phyloP scores from a whole-genome alignment of 2,329 filamentous ascomycete genomes.

The Aspergillus amoenus region DNA sequence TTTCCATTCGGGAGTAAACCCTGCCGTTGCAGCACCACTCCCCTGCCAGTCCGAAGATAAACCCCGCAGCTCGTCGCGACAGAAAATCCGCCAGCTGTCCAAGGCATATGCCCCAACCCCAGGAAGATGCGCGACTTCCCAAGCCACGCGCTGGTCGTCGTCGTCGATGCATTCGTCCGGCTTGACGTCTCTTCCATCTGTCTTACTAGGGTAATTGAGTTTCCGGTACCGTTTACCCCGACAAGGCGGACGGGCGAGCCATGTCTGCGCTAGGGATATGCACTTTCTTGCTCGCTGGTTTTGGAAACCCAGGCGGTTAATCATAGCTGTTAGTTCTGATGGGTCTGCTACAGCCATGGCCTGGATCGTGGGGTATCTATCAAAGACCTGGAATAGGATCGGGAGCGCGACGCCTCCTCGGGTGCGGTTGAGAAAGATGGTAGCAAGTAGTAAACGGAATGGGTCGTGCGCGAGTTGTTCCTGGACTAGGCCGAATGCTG shows the following conservation, averaged over 20 bases:
- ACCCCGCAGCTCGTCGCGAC: slow-evolving; percentile 72
- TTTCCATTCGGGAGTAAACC: slow-evolving; percentile 88
- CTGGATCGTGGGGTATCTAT: slow-evolving; percentile 65
- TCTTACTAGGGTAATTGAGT: slow-evolving; percentile 54
- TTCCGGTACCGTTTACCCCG: slow-evolving; percentile 58
- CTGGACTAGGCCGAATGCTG: slow-evolving; percentile 76
- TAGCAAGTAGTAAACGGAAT: slow-evolving; percentile 77
- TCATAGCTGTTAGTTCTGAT: slow-evolving; percentile 60
- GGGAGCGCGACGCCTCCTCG: slow-evolving; percentile 73
- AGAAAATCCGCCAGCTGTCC: slow-evolving; percentile 93
- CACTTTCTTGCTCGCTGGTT: slow-evolving; percentile 66
- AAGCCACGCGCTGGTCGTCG: slow-evolving; percentile 56
- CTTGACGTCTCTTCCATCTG: slow-evolving; percentile 51
- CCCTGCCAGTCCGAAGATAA: slow-evolving; percentile 67
- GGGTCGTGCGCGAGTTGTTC: slow-evolving; percentile 73
- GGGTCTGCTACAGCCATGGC: slow-evolving; percentile 60
- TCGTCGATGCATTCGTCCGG: slow-evolving; percentile 50
- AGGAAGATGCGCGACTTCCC: slow-evolving; percentile 85
- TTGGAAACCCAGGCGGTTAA: slow-evolving; percentile 70
- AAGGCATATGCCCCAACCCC: slow-evolving; percentile 75
- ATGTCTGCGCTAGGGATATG: slow-evolving; percentile 68
- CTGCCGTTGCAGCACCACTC: slow-evolving; percentile 40
- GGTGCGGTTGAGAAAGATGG: slow-evolving; percentile 83
- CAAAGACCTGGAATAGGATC: slow-evolving; percentile 67
- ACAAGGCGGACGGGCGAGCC: slow-evolving; percentile 63